Evolutionary conservation across 2,329 filamentous ascomycete species (phyloP), one percentile per base, ranked within the genome.

Genomic region (Penicillium sp.): DNA sequence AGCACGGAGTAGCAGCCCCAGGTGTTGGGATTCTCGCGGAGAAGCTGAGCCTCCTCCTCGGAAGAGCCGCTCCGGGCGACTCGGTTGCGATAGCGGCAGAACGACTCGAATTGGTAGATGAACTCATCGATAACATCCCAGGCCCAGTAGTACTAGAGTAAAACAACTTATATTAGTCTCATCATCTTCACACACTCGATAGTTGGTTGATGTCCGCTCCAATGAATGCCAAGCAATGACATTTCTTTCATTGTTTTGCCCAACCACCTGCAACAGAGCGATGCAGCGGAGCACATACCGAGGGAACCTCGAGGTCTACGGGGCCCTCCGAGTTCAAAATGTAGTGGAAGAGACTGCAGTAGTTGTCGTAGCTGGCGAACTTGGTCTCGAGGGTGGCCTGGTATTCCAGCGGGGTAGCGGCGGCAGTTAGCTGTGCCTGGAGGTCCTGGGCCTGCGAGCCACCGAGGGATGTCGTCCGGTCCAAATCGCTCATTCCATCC

Each of bases 61-160:
- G 94, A 96, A 77, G 90, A 85, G 82, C 78, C 87, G 50, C 78
- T 87, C 69, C 92, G 87, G 65, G 95, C 95, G 69, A 96, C 88
- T 67, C 92, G 89, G 78, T 96, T 92, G 74, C 95, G 89, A 85
- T 97, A 97, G 64, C 92, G 92, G 77, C 92, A 98, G 85, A 99
- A 99, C 60, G 93, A 96, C 85, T 99, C 97, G 85, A 99, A 99
- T 79, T 99, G 95, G 84, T 99, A 99, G 81, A 99, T 98, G 83
- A 99, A 99, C 80, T 99, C 95, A 79, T 99, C 95, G 80, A 99
- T 97, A 69, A 98, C 94, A 78, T 99, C 95, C 95, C 95, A 99
- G 43, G 95, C 95, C 95, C 95, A 99, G 83, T 94, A 97, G 82
- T 96, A 96, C 92, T 98, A 76, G 60, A 60, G 7, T 13, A 33